These are phyloP conservation scores for Effrenium voratum DNA, from an alignment of 73 alveolate species.

Conservation along the genomic window DNA sequence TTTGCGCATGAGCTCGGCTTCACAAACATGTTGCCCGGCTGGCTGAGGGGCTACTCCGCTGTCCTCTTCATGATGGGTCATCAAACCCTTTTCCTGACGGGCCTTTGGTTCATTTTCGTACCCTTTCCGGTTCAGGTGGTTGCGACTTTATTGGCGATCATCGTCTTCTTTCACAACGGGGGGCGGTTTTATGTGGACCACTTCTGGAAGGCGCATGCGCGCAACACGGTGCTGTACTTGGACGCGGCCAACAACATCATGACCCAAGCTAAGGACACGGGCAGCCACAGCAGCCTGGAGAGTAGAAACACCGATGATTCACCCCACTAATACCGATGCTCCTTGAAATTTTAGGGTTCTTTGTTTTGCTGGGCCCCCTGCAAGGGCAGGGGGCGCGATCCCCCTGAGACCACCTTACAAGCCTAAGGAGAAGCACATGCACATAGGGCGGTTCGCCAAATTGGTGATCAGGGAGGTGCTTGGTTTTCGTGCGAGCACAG, in stretches of 20 bases:
- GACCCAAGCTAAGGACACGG: slow-evolving; percentile 32
- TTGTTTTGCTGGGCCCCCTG: too few relatives aligned
- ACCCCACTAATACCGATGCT: too few relatives aligned
- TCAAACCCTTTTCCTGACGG: slow-evolving; percentile 50
- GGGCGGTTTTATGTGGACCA: slow-evolving; percentile 81
- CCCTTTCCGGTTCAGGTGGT: slow-evolving; percentile 59
- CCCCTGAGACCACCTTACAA: too few relatives aligned
- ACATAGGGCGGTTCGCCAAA: too few relatives aligned
- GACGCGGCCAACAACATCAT: slow-evolving; percentile 72
- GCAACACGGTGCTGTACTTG: slow-evolving; percentile 69
- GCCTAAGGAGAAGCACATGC: too few relatives aligned
- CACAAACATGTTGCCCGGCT: slow-evolving; percentile 51
- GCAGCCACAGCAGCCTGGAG: slow-evolving; percentile 78
- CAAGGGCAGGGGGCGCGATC: slow-evolving; percentile 26
- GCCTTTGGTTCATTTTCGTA: slow-evolving; percentile 13
- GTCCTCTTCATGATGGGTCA: slow-evolving; percentile 68
- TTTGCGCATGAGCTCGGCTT: slow-evolving; percentile 72
- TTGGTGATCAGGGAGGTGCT: too few relatives aligned
- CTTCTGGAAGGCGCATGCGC: slow-evolving; percentile 89
- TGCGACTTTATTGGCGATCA: slow-evolving; percentile 36
- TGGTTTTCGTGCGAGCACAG: too few relatives aligned
- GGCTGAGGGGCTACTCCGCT: slow-evolving; percentile 48
- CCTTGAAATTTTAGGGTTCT: too few relatives aligned
- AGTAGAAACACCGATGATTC: slow-evolving; percentile 60
- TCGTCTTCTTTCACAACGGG: slow-evolving; percentile 70